Conservation (phyloP, 441 rosid species). For the Eruca vesicaria region DNA sequence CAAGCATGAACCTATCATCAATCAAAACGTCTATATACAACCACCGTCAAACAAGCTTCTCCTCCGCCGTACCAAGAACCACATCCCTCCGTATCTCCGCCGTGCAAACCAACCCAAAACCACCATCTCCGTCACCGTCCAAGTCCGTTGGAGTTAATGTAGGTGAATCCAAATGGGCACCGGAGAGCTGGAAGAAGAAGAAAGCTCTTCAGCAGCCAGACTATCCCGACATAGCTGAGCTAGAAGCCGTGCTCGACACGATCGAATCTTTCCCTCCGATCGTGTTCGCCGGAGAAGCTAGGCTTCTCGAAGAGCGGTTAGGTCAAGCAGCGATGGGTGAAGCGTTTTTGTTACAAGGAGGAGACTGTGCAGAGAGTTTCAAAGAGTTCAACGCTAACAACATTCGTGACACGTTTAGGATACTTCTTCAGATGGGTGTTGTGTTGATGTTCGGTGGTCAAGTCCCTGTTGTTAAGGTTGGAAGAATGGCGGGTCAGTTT, state of each 20-base stretch:
- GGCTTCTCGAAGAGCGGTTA: conserved; percentile 57
- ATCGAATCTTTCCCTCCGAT: conserved; percentile 68
- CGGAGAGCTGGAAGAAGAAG: conserved; percentile 61
- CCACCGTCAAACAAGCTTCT: conserved; percentile 32
- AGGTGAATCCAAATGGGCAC: conserved; percentile 43
- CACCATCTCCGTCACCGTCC: conserved; percentile 18
- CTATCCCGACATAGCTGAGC: conserved; percentile 52
- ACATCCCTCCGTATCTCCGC: conserved; percentile 49
- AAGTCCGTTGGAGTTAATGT: conserved; percentile 31
- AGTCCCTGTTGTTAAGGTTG: conserved; percentile 60
- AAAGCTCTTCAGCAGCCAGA: conserved; percentile 60
- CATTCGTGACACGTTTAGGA: conserved; percentile 56
- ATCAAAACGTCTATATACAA: conserved; percentile 30
- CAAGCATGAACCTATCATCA: conserved; percentile 38
- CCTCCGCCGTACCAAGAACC: conserved; percentile 30
- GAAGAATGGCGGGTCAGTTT: conserved; percentile 83
- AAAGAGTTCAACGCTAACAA: conserved; percentile 59
- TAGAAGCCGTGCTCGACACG: conserved; percentile 53
- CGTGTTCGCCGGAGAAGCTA: conserved; percentile 83
- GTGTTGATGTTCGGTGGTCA: conserved; percentile 67
- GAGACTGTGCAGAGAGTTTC: conserved; percentile 67
- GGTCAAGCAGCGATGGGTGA: conserved; percentile 56
- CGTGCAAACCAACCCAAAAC: conserved; percentile 63
- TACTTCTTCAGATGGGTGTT: conserved; percentile 60
- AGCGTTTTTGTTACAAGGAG: conserved; percentile 57